These are phyloP conservation scores for Amanita exitialis DNA, from an alignment of 768 basidiomycete genomes.

Conservation along the genomic window DNA sequence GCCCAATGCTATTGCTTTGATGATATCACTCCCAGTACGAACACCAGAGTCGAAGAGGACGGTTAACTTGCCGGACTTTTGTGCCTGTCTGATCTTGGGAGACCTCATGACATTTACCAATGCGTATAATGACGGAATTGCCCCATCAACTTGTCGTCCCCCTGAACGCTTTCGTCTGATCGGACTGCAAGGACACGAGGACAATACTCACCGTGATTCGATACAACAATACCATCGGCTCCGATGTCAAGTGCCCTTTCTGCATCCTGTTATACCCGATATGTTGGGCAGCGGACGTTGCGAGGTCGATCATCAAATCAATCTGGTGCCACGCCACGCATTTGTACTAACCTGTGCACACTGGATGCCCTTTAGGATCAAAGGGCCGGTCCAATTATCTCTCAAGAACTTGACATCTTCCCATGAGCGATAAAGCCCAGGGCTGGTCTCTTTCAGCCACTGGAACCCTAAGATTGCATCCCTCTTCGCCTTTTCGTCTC, in stretches of 20 bases:
- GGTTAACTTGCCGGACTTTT: constrained; percentile 49
- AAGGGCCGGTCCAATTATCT: constrained; percentile 68
- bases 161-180: constrained; percentile 25
- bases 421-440: constrained; percentile 59
- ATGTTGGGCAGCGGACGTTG: background rate
- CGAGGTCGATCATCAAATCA: background rate
- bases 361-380: constrained; percentile 75
- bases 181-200: background rate
- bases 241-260: constrained; percentile 55
- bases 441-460: constrained; percentile 56
- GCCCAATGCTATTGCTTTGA: constrained; percentile 80
- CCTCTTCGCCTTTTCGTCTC: constrained; percentile 35
- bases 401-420: constrained; percentile 59
- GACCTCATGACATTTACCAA: constrained; percentile 62
- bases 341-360: constrained; percentile 35
- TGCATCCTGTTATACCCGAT: constrained; percentile 36
- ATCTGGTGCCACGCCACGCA: background rate
- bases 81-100: constrained; percentile 43
- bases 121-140: constrained; percentile 62
- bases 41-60: constrained; percentile 77
- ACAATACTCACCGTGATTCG: constrained; percentile 53
- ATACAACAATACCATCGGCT: constrained; percentile 67
- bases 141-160: constrained; percentile 71
- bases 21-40: constrained; percentile 72
- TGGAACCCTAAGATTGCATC: constrained; percentile 39